Base-by-base conservation (phyloP, 2,329 filamentous ascomycete genomes). In the Monilinia aucupariae region DNA sequence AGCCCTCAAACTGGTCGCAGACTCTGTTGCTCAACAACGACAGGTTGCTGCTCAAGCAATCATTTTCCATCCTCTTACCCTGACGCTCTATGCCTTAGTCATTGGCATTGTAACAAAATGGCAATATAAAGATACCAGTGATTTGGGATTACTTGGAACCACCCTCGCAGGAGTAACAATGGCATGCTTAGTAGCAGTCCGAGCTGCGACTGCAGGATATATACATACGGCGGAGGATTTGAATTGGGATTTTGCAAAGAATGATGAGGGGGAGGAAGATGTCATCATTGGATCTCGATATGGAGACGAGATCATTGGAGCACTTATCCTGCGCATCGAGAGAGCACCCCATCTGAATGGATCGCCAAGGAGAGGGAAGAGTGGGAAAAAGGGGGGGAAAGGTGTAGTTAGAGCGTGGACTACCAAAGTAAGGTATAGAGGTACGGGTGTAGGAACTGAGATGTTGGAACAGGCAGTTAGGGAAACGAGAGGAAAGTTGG, bases 381-480 rank as follows among this genome's bases (percentile, higher is more conserved):
- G 65, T 34, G 70, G 70, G 25, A 74, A 74, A 61, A 78, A 80
- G 67, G 84, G 86, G 43, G 88, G 87, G 59, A 83, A 82, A 66
- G 89, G 87, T 10, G 78, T 91, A 54, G 87, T 96, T 63, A 84
- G 89, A 34, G 91, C 89, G 1, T 96, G 92, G 91, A 93, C 91
- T 2, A 90, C 91, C 1, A 81, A 81, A 72, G 76, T 86, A 58
- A 80, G 81, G 68, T 91, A 91, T 74, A 82, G 92, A 32, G 80
- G 83, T 39, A 84, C 85, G 66, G 91, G 91, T 0, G 79, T 96
- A 30, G 92, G 91, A 3, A 81, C 78, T 48, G 87, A 86, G 39
- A 76, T 96, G 70, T 78, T 96, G 54, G 83, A 88, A 68, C 88
- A 90, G n/a, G 90, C 89, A 1, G 85, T 92, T 2, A 80, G 81